phyloP scores from a whole-genome alignment of 1,284 basidiomycete genomes.

The Hymenochaete sp. region DNA sequence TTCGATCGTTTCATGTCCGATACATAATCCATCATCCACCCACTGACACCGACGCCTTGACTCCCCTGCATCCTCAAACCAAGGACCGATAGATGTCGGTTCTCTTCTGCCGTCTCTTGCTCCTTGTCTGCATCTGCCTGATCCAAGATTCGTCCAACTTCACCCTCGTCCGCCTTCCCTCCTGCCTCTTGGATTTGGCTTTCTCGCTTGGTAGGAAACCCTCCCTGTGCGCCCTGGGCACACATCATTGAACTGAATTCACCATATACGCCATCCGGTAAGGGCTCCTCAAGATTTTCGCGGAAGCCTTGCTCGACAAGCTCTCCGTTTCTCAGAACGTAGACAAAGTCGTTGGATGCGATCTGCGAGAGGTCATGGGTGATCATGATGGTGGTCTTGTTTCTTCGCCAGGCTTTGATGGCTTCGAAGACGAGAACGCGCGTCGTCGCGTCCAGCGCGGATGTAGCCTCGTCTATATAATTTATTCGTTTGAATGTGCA shows the following conservation, averaged over 20 bases:
- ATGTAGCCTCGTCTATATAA: conserved; percentile 85
- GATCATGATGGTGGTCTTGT: conserved; percentile 91
- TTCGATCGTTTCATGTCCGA: conserved; percentile 48
- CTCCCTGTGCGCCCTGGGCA: conserved; percentile 40
- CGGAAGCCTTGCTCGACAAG: conserved; percentile 90
- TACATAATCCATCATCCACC: conserved; percentile 75
- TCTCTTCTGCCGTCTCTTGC: conserved; percentile 24
- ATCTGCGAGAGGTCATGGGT: conserved; percentile 94
- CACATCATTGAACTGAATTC: conserved; percentile 52
- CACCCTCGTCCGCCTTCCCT: conserved; percentile 30
- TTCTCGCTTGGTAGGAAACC: conserved; percentile 34
- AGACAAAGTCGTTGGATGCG: conserved; percentile 73
- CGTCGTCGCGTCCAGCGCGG: conserved; percentile 85
- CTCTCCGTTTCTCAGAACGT: conserved; percentile 76
- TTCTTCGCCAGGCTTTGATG: conserved; percentile 72
- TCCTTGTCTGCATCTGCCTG: conserved; percentile 30
- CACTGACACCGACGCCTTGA: conserved; percentile 39
- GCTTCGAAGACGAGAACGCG: conserved; percentile 86
- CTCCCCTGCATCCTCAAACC: conserved; percentile 24
- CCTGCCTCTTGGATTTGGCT: conserved; percentile 27
- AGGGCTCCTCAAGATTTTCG: conserved; percentile 50
- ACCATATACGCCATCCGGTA: conserved; percentile 23
- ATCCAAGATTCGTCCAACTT: conserved; percentile 35
- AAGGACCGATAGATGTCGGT: conserved; percentile 9
- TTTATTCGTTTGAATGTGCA: too few relatives aligned